phyloP scores from a whole-genome alignment of 1,139 yeast genomes.

The Geotrichum fermentans region DNA sequence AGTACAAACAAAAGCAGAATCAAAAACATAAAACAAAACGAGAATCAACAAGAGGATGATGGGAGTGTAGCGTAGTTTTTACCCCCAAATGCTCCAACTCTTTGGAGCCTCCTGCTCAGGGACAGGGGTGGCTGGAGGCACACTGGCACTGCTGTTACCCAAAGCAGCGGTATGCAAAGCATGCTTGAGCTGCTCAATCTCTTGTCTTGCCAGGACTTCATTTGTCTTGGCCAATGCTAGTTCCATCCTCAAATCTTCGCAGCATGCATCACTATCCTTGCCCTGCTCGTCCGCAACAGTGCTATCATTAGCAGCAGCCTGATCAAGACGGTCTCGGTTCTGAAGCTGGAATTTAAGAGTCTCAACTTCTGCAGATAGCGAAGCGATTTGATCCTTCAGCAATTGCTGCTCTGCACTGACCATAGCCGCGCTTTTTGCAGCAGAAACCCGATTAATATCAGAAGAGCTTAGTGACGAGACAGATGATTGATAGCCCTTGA shows the following conservation, averaged over 20 bases:
- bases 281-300: constrained; percentile 3
- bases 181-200: constrained; percentile 33
- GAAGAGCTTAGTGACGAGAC: constrained; percentile 19
- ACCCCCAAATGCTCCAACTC: constrained; percentile 19
- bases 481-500: constrained; percentile 12
- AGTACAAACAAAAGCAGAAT: too few relatives aligned
- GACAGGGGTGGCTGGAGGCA: not conserved
- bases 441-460: constrained; percentile 6
- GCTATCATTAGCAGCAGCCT: not conserved
- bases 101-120: not conserved
- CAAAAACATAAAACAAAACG: too few relatives aligned
- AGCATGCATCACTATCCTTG: constrained; percentile 17
- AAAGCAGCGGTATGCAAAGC: constrained; percentile 20
- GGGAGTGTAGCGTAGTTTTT: not conserved
- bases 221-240: constrained; percentile 33
- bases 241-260: constrained; percentile 34
- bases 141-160: not conserved
- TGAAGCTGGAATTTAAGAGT: constrained; percentile 19
- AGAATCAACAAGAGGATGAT: not conserved
- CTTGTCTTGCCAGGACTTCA: constrained; percentile 35
- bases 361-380: constrained; percentile 19
- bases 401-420: constrained; percentile 11
- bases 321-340: constrained; percentile 16
- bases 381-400: constrained; percentile 16
- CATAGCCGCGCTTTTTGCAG: not conserved